phyloP scores from a whole-genome alignment of 2,329 filamentous ascomycete species.

The Colletotrichum sidae region DNA sequence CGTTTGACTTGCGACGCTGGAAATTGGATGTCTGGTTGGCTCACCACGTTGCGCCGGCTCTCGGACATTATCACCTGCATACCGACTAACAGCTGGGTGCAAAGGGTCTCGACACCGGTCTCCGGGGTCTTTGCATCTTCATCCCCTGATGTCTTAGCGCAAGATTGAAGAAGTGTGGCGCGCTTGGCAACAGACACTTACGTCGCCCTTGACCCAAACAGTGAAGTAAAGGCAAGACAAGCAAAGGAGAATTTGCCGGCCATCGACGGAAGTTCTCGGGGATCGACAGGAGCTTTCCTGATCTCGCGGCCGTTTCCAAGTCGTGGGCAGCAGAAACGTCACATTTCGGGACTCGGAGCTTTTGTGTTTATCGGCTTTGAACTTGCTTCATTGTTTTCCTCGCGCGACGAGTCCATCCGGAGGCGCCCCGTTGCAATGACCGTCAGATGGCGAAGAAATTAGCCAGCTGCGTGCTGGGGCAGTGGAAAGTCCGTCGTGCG shows the following conservation, averaged over 20 bases:
- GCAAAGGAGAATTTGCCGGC: not conserved
- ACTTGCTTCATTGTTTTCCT: not conserved
- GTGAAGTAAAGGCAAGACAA: conserved; percentile 2
- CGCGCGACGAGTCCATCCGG: conserved; percentile 2
- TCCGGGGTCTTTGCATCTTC: conserved; percentile 6
- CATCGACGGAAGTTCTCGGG: not conserved
- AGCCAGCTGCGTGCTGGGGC: not conserved
- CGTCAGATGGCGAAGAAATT: not conserved
- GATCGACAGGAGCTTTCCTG: conserved; percentile 15
- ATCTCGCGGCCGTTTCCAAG: not conserved
- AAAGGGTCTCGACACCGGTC: not conserved
- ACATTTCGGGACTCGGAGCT: conserved; percentile 1
- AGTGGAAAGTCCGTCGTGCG: not conserved
- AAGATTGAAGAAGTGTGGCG: not conserved
- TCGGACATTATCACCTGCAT: not conserved
- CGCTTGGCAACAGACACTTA: not conserved
- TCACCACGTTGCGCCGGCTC: too few species aligned
- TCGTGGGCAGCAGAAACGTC: not conserved
- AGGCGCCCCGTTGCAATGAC: conserved; percentile 21
- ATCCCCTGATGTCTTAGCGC: not conserved
- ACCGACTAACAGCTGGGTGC: not conserved
- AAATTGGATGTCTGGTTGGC: not conserved
- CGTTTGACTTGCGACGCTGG: not conserved
- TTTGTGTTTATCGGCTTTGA: not conserved
- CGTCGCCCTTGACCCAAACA: conserved; percentile 3